These are phyloP conservation scores for Cryptococcus sp. DNA, from an alignment of 1,284 basidiomycete genomes.

Conservation along the genomic window DNA sequence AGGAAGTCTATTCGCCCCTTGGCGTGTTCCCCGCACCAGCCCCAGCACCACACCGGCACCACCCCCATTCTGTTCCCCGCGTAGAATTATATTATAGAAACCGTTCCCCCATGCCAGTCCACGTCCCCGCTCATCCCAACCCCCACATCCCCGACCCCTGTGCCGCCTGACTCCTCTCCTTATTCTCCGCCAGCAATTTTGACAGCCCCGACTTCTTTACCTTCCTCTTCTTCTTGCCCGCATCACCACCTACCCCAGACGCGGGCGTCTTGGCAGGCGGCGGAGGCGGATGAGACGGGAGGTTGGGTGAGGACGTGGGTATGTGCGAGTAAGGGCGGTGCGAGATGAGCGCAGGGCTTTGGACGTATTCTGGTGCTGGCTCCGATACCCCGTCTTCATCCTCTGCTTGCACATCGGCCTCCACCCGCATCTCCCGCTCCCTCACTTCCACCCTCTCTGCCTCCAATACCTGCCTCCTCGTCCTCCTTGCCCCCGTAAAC, in stretches of 20 bases:
- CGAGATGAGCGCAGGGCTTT: slow-evolving; percentile 7
- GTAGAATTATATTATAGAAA: too few relatives aligned
- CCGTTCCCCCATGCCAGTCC: too few relatives aligned
- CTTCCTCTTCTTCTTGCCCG: slow-evolving; percentile 31
- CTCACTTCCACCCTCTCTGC: slow-evolving; percentile 1
- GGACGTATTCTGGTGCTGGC: background rate
- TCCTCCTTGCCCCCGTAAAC: slow-evolving; percentile 21
- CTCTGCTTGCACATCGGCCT: background rate
- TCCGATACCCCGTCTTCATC: background rate
- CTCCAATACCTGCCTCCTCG: slow-evolving; percentile 1
- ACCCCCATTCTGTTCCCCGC: too few relatives aligned
- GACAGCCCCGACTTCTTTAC: slow-evolving; percentile 45
- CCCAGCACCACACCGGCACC: too few relatives aligned
- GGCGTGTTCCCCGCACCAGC: too few relatives aligned
- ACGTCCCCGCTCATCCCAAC: slow-evolving; percentile 15
- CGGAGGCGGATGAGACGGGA: slow-evolving; percentile 40
- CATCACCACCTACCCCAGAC: background rate
- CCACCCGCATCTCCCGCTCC: background rate
- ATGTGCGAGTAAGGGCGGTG: slow-evolving; percentile 32
- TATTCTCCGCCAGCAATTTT: slow-evolving; percentile 47
- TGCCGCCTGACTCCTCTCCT: slow-evolving; percentile 29
- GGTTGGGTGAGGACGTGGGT: slow-evolving; percentile 31
- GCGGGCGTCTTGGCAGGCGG: slow-evolving; percentile 13
- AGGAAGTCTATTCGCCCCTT: background rate
- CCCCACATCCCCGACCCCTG: slow-evolving; percentile 31